Conservation (phyloP, 345 rosid species). For the Garcia nutans region DNA sequence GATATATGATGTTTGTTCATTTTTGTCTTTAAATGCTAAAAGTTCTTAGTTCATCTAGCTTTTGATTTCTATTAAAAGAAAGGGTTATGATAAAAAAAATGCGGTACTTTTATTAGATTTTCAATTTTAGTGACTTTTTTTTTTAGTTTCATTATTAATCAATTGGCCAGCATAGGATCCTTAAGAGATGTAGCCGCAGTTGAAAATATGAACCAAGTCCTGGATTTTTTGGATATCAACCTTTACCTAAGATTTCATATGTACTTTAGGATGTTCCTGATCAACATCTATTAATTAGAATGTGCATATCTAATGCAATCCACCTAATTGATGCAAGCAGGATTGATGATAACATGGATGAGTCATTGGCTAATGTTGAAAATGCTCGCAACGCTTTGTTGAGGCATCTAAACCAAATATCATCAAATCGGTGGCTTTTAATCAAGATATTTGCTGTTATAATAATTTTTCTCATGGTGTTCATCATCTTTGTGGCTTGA, state of each 20-base stretch:
- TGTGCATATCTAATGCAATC: slow-evolving; percentile 4
- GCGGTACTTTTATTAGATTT: not conserved
- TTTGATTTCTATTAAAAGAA: slow-evolving; percentile 4
- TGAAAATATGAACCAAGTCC: not conserved
- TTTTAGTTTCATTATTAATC: not conserved
- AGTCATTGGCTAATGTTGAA: slow-evolving; percentile 80
- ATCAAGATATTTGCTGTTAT: slow-evolving; percentile 80
- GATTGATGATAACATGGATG: slow-evolving; percentile 93
- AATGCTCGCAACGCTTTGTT: slow-evolving; percentile 72
- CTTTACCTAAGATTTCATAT: too few relatives aligned
- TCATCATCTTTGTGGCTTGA: slow-evolving; percentile 74
- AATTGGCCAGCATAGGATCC: not conserved
- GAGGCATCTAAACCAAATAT: slow-evolving; percentile 70
- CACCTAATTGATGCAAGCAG: slow-evolving; percentile 40
- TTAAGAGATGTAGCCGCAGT: not conserved
- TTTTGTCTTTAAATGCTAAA: slow-evolving; percentile 4
- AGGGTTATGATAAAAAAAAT: not conserved
- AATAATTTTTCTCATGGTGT: slow-evolving; percentile 61
- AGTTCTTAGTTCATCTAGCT: not conserved
- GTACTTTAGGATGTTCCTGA: not conserved
- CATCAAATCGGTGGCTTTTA: slow-evolving; percentile 95
- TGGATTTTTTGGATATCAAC: not conserved
- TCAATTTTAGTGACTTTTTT: not conserved
- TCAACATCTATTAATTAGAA: not conserved
- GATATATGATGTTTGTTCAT: not conserved